Evolutionary conservation across 2,329 filamentous ascomycete genomes (phyloP).

Genomic region (Penicillium frequentans): DNA sequence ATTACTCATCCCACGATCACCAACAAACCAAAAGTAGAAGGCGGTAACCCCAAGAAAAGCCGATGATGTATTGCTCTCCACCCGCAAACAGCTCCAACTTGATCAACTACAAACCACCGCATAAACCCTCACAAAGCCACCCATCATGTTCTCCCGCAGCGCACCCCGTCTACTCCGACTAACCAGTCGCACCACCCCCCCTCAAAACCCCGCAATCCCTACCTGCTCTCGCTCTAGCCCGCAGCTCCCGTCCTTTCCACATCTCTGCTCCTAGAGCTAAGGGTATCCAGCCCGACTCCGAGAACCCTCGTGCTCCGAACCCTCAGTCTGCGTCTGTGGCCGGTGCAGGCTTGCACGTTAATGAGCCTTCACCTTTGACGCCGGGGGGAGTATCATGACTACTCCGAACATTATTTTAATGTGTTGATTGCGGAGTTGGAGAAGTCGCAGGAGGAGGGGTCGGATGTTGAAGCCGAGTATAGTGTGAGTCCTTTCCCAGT

Average conservation of each 20-base stretch:
- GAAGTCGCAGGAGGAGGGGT: slow-evolving; percentile 68
- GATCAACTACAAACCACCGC: background rate
- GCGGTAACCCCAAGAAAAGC: background rate
- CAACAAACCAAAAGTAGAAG: background rate
- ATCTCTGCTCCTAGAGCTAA: slow-evolving; percentile 38
- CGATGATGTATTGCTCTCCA: background rate
- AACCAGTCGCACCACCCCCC: background rate
- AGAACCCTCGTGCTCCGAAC: slow-evolving; percentile 51
- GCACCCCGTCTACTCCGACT: background rate
- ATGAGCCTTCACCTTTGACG: slow-evolving; percentile 64
- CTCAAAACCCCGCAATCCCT: background rate
- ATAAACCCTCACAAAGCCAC: background rate
- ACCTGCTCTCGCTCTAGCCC: background rate
- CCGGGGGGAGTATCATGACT: slow-evolving; percentile 72
- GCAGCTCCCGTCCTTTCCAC: slow-evolving; percentile 30
- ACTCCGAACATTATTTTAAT: slow-evolving; percentile 74
- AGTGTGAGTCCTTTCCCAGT: slow-evolving; percentile 59
- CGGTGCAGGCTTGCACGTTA: slow-evolving; percentile 42
- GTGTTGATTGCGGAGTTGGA: slow-evolving; percentile 63
- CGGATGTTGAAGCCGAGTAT: slow-evolving; percentile 83
- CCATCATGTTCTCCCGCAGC: background rate
- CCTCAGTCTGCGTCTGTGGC: slow-evolving; percentile 42
- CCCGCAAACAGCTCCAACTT: background rate
- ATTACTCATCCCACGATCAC: too few relatives aligned
- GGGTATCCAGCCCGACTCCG: slow-evolving; percentile 62